Evolutionary conservation across 768 basidiomycete species (phyloP).

Genomic region (Russula virescens): DNA sequence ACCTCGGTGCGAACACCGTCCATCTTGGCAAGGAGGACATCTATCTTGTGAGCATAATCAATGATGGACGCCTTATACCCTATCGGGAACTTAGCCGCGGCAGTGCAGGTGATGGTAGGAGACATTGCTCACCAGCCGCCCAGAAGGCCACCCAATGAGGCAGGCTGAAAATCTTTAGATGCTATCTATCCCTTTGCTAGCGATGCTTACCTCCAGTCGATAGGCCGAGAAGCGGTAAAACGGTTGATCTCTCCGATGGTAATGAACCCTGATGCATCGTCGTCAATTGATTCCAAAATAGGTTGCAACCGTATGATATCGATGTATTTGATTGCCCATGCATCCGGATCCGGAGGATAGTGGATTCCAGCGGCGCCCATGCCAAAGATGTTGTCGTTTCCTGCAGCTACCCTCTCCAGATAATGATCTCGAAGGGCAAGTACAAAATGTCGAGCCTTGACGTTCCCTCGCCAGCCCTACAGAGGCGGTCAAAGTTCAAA

Average conservation of each 20-base stretch:
- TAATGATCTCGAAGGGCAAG: conserved; percentile 32
- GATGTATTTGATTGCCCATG: conserved; percentile 29
- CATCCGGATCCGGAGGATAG: conserved; percentile 17
- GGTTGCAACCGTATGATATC: conserved; percentile 25
- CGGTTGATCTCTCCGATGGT: conserved; percentile 32
- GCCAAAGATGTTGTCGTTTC: neutral
- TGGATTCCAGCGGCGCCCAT: neutral
- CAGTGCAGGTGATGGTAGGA: neutral
- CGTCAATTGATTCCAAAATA: conserved; percentile 33
- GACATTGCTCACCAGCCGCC: conserved; percentile 24
- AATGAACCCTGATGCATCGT: conserved; percentile 33
- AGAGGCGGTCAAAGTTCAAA: neutral
- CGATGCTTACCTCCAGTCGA: conserved; percentile 28
- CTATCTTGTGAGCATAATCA: conserved; percentile 18
- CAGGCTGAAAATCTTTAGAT: conserved; percentile 21
- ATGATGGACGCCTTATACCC: conserved; percentile 17
- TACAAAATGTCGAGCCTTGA: conserved; percentile 21
- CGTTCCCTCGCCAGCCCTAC: conserved; percentile 24
- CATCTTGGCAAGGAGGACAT: conserved; percentile 15
- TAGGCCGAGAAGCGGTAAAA: conserved; percentile 28
- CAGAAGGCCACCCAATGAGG: conserved; percentile 33
- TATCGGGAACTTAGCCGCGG: neutral
- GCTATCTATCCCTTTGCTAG: neutral
- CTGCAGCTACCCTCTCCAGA: conserved; percentile 23
- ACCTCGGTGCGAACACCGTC: conserved; percentile 8